Base-by-base conservation (phyloP, 805 yeast species). In the Metschnikowia orientalis region DNA sequence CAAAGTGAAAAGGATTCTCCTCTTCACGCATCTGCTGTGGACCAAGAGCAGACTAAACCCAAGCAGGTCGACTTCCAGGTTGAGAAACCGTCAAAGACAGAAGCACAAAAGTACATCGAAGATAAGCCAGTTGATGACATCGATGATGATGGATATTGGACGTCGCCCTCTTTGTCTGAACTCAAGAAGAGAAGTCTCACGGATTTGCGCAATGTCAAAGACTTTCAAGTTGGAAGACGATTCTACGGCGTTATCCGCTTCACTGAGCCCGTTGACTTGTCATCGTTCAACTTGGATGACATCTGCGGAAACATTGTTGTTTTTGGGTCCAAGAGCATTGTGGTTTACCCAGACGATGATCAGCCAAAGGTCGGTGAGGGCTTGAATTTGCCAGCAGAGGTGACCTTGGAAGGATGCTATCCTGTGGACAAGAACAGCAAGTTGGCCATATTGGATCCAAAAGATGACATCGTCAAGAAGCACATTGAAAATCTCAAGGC, bases 141-240 rank as follows among this genome's bases (percentile, higher is more conserved):
- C 18, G 75, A 81, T 32, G 79, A 77, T 9, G 75, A 82, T 30
- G 95, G 89, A 5, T 92, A 89, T 60, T 92, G 92, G 85, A 81
- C 79, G 34, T 75, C 84, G 5, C 98, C 98, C 11, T 67, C 87
- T 2, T 51, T 81, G 23, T 73, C 77, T 4, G 78, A 78, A 30
- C 62, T 92, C 32, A 69, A 73, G 35, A 58, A 67, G 11, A 67
- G 75, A 70, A 56, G 86, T 0, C 64, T 84, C 23, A 59, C 76
- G 7, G 81, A 86, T 40, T 69, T 87, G 30, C 76, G 81, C 35
- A 50, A 71, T 5, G 81, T 92, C 15, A 48, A 67, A 11, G 67
- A 77, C 33, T 78, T 89, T 53, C 72, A 72, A 10, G 76, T 92
- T 39, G 98, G 97, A 4, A 79, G 92, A 44, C 71, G 71, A 41